phyloP scores from a whole-genome alignment of 768 basidiomycete species.

The Boletus rubropictus region DNA sequence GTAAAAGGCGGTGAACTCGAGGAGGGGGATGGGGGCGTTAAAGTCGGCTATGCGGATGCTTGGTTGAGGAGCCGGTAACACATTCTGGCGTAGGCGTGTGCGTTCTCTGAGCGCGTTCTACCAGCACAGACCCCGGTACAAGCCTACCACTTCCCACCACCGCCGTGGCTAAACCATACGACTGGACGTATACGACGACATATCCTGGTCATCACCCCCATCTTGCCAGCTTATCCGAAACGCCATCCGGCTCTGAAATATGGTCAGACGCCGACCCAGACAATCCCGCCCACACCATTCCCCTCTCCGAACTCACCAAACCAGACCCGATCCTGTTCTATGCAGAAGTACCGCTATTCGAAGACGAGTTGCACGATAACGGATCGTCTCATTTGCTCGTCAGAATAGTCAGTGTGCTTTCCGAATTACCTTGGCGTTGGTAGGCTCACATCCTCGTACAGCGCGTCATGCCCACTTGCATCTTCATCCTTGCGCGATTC shows the following conservation, averaged over 20 bases:
- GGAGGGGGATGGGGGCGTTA: conserved; percentile 85
- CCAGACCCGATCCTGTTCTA: conserved; percentile 98
- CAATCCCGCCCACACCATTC: conserved; percentile 61
- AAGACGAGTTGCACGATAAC: conserved; percentile 97
- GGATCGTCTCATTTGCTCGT: conserved; percentile 81
- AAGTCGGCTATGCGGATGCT: conserved; percentile 90
- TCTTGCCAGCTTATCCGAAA: conserved; percentile 10
- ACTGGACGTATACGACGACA: conserved; percentile 96
- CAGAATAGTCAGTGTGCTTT: conserved; percentile 63
- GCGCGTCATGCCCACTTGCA: conserved; percentile 95
- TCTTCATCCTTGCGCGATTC: conserved; percentile 87
- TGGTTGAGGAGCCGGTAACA: conserved; percentile 84
- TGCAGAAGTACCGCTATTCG: conserved; percentile 89
- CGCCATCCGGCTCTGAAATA: conserved; percentile 17
- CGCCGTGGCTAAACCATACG: conserved; percentile 78
- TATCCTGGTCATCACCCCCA: conserved; percentile 58
- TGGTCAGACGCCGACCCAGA: conserved; percentile 57
- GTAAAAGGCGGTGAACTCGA: conserved; percentile 75
- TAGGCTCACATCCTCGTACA: conserved; percentile 27
- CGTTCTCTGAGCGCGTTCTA: conserved; percentile 25
- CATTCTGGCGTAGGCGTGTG: too few relatives aligned
- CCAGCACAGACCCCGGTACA: conserved; percentile 64
- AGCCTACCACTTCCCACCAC: conserved; percentile 63
- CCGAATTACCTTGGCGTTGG: not conserved
- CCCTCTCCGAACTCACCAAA: conserved; percentile 76